Evolutionary conservation across 2,329 filamentous ascomycete genomes (phyloP), one percentile per base, ranked within the genome.

Genomic region (Coniosporium uncinatum): DNA sequence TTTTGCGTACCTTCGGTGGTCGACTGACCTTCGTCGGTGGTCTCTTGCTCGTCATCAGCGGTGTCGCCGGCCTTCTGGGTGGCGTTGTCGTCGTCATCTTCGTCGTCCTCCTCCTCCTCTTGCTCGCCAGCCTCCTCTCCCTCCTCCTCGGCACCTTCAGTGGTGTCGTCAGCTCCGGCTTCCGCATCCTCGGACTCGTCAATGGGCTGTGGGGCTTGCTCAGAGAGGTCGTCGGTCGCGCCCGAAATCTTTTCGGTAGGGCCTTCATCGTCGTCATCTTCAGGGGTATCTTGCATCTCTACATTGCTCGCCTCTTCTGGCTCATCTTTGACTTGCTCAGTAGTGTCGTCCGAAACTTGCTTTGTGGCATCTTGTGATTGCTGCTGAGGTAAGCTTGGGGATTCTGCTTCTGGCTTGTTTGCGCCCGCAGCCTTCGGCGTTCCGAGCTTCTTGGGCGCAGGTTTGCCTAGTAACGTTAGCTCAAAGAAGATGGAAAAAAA

Each of bases 121-220:
- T n/a, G n/a, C n/a, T 50, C 57, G 33, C 56, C 55, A 11, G 56
- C 52, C 11, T 50, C 57, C 20, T 45, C 44, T n/a, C 29, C 29
- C 5, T 32, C 34, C 31, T 62, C 59, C 37, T 51, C 39, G 24
- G 41, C 48, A 18, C 49, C 48, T 6, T 34, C 44, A 18, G 38
- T 44, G 3, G 41, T 45, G 17, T 60, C 57, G 6, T 67, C 59
- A 31, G 60, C 58, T 29, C 68, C 62, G 31, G 40, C 42, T 22
- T 64, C 61, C 42, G 70, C 59, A 37, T 69, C 68, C 51, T 71
- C 64, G 4, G 68, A 67, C 43, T 67, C 67, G 22, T 60, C 57
- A 18, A 43, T 29, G 19, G 42, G 42, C 13, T 44, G 17, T 29
- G 42, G 42, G 16, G 36, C 42, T 19, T 40, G 21, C 49, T 70